These are phyloP conservation scores for Leccinum rimulosum DNA, from an alignment of 768 basidiomycete genomes.

Conservation along the genomic window DNA sequence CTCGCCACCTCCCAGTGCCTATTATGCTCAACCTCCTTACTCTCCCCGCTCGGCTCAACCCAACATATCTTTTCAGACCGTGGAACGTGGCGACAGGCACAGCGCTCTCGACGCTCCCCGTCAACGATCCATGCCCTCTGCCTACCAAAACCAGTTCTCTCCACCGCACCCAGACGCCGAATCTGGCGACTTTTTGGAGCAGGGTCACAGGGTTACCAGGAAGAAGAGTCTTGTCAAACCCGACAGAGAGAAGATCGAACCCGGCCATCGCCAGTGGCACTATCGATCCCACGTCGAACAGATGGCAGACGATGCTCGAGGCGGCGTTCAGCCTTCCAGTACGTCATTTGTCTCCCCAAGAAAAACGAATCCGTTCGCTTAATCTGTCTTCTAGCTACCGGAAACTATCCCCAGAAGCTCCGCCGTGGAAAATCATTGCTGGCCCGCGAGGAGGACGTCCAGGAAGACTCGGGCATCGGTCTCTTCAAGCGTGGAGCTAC, in stretches of 20 bases:
- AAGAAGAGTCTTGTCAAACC: conserved; percentile 93
- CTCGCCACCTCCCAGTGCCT: conserved; percentile 12
- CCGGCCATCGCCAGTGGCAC: conserved; percentile 90
- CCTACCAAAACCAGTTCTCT: conserved; percentile 47
- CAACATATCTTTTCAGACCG: conserved; percentile 67
- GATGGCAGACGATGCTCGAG: conserved; percentile 64
- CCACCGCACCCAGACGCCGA: conserved; percentile 36
- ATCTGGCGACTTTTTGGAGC: conserved; percentile 39
- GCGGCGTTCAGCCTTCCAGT: conserved; percentile 83
- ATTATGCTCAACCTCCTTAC: conserved; percentile 19
- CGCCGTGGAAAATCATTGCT: conserved; percentile 89
- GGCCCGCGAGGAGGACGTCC: conserved; percentile 84
- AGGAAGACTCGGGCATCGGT: conserved; percentile 82
- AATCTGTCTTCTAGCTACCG: conserved; percentile 53
- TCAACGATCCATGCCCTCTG: conserved; percentile 42
- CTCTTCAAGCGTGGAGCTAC: conserved; percentile 87
- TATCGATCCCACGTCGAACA: conserved; percentile 86
- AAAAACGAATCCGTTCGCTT: background rate
- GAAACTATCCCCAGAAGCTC: conserved; percentile 66
- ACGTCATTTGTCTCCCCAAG: conserved; percentile 33
- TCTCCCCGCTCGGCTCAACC: conserved; percentile 24
- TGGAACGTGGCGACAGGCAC: conserved; percentile 67
- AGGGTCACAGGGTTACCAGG: conserved; percentile 55
- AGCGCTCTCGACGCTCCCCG: conserved; percentile 55
- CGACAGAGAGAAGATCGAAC: conserved; percentile 95